Evolutionary conservation across 1,284 basidiomycete species (phyloP), one percentile per base, ranked within the genome.

Genomic region (Fomitopsis palustris): DNA sequence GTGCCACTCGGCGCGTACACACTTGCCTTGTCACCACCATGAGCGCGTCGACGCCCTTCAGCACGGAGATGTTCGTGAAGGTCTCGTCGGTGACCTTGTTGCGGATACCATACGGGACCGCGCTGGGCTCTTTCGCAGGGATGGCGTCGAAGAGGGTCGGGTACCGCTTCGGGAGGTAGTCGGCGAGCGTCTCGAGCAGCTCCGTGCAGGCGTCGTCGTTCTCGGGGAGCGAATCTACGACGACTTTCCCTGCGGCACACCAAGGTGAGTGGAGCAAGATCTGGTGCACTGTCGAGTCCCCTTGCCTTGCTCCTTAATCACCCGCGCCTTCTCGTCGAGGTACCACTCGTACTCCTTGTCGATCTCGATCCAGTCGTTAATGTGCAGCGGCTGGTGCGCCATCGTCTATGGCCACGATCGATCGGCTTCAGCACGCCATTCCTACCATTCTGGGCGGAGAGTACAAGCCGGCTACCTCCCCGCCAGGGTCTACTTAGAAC

Each of bases 321-420:
- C 72, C 6, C 67, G 56, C 45, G 69, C 68, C 63, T 78, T 78
- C 64, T 74, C 68, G 42, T 69, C 68, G n/a, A 77, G 65, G 62
- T 78, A 77, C 71, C 70, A 72, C 58, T 65, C 57, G 62, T 75
- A 75, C 53, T 75, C 70, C 52, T 71, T 71, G 66, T 77, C 76
- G 25, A 78, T 73, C 64, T 78, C 77, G 27, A 78, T 78, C 77
- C 77, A 78, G 60, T 78, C 63, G 53, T 77, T 74, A 37, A 70
- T 65, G 25, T 75, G 67, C 74, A 78, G 77, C 0, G 75, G 74
- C 61, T 77, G 76, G 55, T 78, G 77, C 2, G 74, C 67, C 73
- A 75, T 75, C 9, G 74, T 75, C 71, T 74, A 56, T 16, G 19
- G 21, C 9, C 7, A 16, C 35, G 7, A 4, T 25, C 4, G 1